Conservation (phyloP, 2,329 filamentous ascomycete genomes). For the Verticillium tricorpus region DNA sequence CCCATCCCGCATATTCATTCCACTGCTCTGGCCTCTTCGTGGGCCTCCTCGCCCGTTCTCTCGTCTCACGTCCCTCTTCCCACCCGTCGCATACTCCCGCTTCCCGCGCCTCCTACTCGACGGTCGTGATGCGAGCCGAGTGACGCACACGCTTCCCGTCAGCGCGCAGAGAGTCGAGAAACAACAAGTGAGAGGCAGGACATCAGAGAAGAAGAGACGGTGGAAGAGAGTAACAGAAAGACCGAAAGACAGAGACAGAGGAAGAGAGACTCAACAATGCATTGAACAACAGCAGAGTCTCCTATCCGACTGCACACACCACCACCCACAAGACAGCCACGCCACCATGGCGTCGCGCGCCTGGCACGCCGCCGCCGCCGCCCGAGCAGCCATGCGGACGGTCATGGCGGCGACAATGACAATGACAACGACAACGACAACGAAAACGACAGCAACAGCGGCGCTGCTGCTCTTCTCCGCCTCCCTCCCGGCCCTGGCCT, state of each 20-base stretch:
- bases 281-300: neutral
- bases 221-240: neutral
- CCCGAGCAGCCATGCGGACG: slow-evolving; percentile 1
- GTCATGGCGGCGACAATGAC: neutral
- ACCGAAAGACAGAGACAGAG: neutral
- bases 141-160: neutral
- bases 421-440: neutral
- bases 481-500: slow-evolving; percentile 6
- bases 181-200: neutral
- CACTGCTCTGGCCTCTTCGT: neutral
- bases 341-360: neutral
- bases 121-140: slow-evolving; percentile 1
- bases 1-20: neutral
- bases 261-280: neutral
- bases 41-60: neutral
- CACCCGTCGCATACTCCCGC: neutral
- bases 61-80: neutral
- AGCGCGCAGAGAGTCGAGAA: neutral
- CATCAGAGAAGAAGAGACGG: neutral
- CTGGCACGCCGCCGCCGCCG: neutral
- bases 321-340: neutral
- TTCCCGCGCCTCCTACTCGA: neutral
- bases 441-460: neutral
- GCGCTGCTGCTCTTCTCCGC: slow-evolving; percentile 4
- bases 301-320: neutral